Evolutionary conservation across 148 eudicot species (phyloP).

Genomic region (Arctostaphylos glauca): DNA sequence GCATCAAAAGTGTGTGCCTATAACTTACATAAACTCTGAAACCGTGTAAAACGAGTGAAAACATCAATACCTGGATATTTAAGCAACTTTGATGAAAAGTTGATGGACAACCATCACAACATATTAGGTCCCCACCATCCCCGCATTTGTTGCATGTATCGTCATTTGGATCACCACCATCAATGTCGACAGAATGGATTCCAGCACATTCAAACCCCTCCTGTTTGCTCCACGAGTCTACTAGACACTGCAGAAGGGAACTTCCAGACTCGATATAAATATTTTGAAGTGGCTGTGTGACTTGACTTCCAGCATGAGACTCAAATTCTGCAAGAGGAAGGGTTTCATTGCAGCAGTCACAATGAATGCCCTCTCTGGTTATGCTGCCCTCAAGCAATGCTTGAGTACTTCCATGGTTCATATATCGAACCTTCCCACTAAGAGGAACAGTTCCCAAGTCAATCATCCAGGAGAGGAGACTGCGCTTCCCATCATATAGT

Average conservation of each 20-base stretch:
- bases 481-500: slow-evolving; percentile 53
- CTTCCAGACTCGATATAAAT: slow-evolving; percentile 58
- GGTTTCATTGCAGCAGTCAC: slow-evolving; percentile 61
- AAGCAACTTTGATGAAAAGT: slow-evolving; percentile 86
- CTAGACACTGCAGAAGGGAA: slow-evolving; percentile 57
- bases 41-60: not conserved
- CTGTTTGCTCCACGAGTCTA: slow-evolving; percentile 71
- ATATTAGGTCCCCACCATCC: slow-evolving; percentile 95
- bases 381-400: slow-evolving; percentile 59
- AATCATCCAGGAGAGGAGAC: slow-evolving; percentile 88
- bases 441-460: slow-evolving; percentile 52
- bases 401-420: slow-evolving; percentile 35
- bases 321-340: slow-evolving; percentile 54
- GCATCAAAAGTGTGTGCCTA: not conserved
- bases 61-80: slow-evolving; percentile 55
- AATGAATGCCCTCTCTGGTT: slow-evolving; percentile 72
- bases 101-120: slow-evolving; percentile 95
- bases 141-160: slow-evolving; percentile 94
- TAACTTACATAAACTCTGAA: not conserved
- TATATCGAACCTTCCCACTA: slow-evolving; percentile 57
- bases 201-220: slow-evolving; percentile 37
- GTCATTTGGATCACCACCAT: slow-evolving; percentile 84
- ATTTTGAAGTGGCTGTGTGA: slow-evolving; percentile 43
- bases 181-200: slow-evolving; percentile 53
- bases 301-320: slow-evolving; percentile 61